phyloP scores from a whole-genome alignment of 176 grass and related monocot species.

The Cenchrus americanus region DNA sequence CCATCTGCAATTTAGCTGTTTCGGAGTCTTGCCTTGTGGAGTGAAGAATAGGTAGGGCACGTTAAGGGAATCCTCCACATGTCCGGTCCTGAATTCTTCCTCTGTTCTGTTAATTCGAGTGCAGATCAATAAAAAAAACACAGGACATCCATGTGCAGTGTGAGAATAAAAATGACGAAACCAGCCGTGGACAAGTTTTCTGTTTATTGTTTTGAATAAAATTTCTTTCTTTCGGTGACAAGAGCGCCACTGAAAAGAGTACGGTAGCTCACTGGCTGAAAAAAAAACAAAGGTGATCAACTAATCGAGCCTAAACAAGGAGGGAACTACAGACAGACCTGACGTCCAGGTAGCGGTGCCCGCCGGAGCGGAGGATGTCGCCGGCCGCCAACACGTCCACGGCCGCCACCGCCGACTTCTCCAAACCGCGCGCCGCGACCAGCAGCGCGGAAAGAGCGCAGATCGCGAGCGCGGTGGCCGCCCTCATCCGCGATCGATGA shows the following conservation, averaged over 20 bases:
- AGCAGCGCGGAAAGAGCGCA: conserved; percentile 10
- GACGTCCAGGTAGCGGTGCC: conserved; percentile 70
- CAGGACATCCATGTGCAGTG: neutral
- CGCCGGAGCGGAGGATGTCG: conserved; percentile 50
- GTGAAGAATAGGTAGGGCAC: conserved; percentile 67
- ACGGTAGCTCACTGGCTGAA: neutral
- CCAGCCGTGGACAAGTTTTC: neutral
- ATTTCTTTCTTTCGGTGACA: neutral
- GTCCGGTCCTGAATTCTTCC: conserved; percentile 68
- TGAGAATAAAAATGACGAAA: neutral
- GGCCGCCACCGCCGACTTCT: conserved; percentile 31
- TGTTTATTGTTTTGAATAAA: neutral
- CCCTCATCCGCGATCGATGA: neutral
- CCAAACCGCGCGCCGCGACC: neutral
- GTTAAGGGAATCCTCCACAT: conserved; percentile 59
- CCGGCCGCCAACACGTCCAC: conserved; percentile 51
- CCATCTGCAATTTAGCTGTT: neutral
- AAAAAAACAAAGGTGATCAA: neutral
- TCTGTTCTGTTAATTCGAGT: conserved; percentile 50
- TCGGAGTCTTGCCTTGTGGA: conserved; percentile 52
- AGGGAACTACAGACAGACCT: conserved; percentile 29
- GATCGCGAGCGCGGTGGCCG: conserved; percentile 4
- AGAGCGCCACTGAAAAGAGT: neutral
- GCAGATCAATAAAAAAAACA: neutral
- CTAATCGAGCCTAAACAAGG: neutral